A percentile compares a stretch with the other conserved stretches of the same genome.
Evolutionary conservation across 2,329 filamentous ascomycete genomes (phyloP).

Genomic region (Penicillium sp.): DNA sequence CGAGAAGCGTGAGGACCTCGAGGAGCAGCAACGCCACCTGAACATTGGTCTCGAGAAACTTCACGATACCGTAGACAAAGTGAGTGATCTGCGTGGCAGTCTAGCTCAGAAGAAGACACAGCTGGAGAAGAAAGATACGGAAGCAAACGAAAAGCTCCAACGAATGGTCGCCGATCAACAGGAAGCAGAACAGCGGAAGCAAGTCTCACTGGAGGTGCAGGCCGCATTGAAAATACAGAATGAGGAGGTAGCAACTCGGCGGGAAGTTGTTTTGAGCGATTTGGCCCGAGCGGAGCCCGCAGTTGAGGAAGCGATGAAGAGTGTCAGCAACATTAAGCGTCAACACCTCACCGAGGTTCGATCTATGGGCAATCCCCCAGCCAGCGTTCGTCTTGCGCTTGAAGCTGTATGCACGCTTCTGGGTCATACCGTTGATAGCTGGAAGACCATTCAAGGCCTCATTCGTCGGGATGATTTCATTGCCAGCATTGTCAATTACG

Average conservation of each 20-base stretch:
- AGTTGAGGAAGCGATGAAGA: constrained; percentile 88
- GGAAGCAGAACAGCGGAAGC: constrained; percentile 89
- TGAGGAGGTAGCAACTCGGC: constrained; percentile 78
- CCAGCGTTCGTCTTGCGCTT: constrained; percentile 85
- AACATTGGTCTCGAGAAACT: constrained; percentile 98
- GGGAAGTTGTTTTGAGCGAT: constrained; percentile 82
- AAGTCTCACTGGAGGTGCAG: constrained; percentile 85
- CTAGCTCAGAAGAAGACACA: constrained; percentile 93
- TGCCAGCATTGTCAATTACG: constrained; percentile 93
- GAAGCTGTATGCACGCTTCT: constrained; percentile 96
- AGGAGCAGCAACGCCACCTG: constrained; percentile 97
- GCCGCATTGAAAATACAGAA: constrained; percentile 85
- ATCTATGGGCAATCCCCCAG: constrained; percentile 91
- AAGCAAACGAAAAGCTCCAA: constrained; percentile 96
- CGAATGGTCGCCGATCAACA: constrained; percentile 96
- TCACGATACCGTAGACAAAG: constrained; percentile 94
- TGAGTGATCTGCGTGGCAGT: constrained; percentile 85
- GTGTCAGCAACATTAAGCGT: constrained; percentile 97
- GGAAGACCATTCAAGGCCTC: constrained; percentile 87
- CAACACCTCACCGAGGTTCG: constrained; percentile 96
- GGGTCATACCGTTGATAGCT: constrained; percentile 84
- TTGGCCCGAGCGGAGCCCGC: constrained; percentile 90
- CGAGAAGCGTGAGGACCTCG: constrained; percentile 96
- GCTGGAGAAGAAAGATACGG: constrained; percentile 87
- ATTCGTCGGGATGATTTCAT: constrained; percentile 96